Evolutionary conservation across 192 early-diverging fungal genomes (phyloP), one percentile per base, ranked within the genome.

Genomic region (Rhizoclosmatium globosum): DNA sequence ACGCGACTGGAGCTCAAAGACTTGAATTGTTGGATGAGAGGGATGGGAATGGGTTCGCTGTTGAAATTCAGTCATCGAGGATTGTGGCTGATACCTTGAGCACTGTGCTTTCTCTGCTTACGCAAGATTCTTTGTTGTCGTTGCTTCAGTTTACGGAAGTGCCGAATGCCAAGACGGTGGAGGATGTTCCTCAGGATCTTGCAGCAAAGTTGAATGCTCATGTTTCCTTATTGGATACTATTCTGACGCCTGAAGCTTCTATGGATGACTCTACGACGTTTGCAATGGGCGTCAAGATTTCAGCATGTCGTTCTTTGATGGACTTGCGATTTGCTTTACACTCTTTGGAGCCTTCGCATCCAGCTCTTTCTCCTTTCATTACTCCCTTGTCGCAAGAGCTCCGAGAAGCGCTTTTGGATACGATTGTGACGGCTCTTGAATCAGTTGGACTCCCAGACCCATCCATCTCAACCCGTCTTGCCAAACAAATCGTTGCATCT

Each of bases 361-460:
- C 39, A 9, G n/a, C 19, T 59, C 59, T 57, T n/a, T 15, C 42
- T 59, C n/a, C 68, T 47, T 19, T 17, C n/a, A 19, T 7, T 15
- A n/a, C 41, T 58, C 1, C 57, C 47, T 23, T 74, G 9, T 59
- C 39, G 21, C 9, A 4, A 41, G 73, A 74, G 6, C 15, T 47
- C 23, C 73, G 43, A 64, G 45, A 21, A 11, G 60, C 60, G 6
- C 17, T 74, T 42, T 17, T 74, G 2, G 42, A 43, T 7, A 23
- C 21, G 19, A 31, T 13, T 1, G 19, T 46, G 41, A 13, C 11
- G 9, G 47, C 21, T 9, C 44, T 74, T 42, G 73, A 74, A 64
- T 23, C 59, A 13, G 73, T 74, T 46, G 73, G 73, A 11, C 62
- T 74, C 44, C 4, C 44, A 4, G 60, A 74, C 46, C 48, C 31